Evolutionary conservation across 495 filamentous ascomycete genomes (phyloP).

Genomic region (Aspergillus haitiensis): DNA sequence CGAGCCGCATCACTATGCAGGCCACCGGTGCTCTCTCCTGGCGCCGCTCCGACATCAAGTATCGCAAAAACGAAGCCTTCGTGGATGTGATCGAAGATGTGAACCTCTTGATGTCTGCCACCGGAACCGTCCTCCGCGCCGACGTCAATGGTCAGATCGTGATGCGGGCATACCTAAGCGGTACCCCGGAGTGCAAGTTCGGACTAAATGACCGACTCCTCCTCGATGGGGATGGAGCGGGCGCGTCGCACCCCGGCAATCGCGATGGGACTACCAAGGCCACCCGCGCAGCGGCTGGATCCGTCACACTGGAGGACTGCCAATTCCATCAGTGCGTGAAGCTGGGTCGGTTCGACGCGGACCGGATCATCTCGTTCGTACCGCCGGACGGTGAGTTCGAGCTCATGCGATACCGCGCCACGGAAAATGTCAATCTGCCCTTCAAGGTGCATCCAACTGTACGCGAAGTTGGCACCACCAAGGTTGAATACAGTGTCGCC

Average conservation of each 20-base stretch:
- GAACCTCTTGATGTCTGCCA: slow-evolving; percentile 96
- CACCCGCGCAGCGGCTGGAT: slow-evolving; percentile 91
- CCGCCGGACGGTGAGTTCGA: slow-evolving; percentile 99
- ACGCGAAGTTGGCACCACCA: slow-evolving; percentile 93
- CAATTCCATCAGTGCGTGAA: slow-evolving; percentile 99
- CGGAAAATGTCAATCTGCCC: slow-evolving; percentile 97
- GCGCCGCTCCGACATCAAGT: slow-evolving; percentile 96
- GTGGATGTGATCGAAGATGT: slow-evolving; percentile 99
- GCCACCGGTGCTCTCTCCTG: slow-evolving; percentile 96
- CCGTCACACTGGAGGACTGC: slow-evolving; percentile 95
- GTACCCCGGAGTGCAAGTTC: slow-evolving; percentile 99
- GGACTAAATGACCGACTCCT: slow-evolving; percentile 95
- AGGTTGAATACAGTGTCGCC: slow-evolving; percentile 97
- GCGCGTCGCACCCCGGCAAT: slow-evolving; percentile 42
- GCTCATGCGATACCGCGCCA: slow-evolving; percentile 99
- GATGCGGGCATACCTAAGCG: slow-evolving; percentile 97
- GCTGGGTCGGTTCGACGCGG: slow-evolving; percentile 93
- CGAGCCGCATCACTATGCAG: slow-evolving; percentile 97
- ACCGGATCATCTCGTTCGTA: slow-evolving; percentile 96
- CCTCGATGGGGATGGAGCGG: slow-evolving; percentile 55
- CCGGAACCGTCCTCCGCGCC: slow-evolving; percentile 90
- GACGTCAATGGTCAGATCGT: slow-evolving; percentile 98
- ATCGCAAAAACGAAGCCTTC: slow-evolving; percentile 99
- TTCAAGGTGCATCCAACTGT: slow-evolving; percentile 99
- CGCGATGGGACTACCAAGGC: slow-evolving; percentile 61